These are phyloP conservation scores for Parasarocladium wereldwijsianum DNA, from an alignment of 2,329 filamentous ascomycete genomes.

Conservation along the genomic window DNA sequence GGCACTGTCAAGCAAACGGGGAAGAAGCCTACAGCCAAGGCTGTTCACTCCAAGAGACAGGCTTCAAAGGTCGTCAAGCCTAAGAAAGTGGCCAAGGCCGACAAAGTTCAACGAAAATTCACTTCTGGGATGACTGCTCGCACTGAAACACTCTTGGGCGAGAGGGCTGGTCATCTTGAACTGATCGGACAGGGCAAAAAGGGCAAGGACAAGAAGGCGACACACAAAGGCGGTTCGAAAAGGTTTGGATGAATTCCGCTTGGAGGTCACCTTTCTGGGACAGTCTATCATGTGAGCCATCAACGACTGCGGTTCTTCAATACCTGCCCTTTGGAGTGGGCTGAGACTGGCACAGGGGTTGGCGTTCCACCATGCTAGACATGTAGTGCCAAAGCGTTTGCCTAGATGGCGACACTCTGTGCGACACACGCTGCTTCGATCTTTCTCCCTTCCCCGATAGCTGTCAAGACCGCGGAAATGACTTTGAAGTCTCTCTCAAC, in stretches of 20 bases:
- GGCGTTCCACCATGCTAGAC: too few species aligned
- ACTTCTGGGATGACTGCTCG: slow-evolving; percentile 35
- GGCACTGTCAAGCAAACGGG: slow-evolving; percentile 34
- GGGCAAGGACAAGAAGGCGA: slow-evolving; percentile 19
- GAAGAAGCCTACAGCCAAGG: slow-evolving; percentile 23
- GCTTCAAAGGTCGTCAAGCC: slow-evolving; percentile 34
- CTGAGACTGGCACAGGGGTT: too few species aligned
- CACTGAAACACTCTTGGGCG: slow-evolving; percentile 43
- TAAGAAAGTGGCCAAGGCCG: slow-evolving; percentile 25
- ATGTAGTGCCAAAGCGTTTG: too few species aligned
- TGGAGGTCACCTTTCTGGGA: too few species aligned
- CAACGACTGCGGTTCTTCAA: too few species aligned
- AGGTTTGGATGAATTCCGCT: slow-evolving; percentile 41
- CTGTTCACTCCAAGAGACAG: slow-evolving; percentile 25
- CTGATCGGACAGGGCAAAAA: slow-evolving; percentile 42
- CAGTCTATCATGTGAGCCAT: too few species aligned
- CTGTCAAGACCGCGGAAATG: slow-evolving; percentile 47
- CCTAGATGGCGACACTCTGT: too few species aligned
- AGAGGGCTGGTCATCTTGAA: slow-evolving; percentile 44
- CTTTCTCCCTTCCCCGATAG: slow-evolving; percentile 22
- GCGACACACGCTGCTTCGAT: too few species aligned
- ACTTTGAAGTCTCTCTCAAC: slow-evolving; percentile 49
- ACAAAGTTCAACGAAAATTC: slow-evolving; percentile 40
- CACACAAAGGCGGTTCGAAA: slow-evolving; percentile 32
- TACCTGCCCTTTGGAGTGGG: too few species aligned